phyloP scores from a whole-genome alignment of 495 filamentous ascomycete species.

The Penicillium bovifimosum region DNA sequence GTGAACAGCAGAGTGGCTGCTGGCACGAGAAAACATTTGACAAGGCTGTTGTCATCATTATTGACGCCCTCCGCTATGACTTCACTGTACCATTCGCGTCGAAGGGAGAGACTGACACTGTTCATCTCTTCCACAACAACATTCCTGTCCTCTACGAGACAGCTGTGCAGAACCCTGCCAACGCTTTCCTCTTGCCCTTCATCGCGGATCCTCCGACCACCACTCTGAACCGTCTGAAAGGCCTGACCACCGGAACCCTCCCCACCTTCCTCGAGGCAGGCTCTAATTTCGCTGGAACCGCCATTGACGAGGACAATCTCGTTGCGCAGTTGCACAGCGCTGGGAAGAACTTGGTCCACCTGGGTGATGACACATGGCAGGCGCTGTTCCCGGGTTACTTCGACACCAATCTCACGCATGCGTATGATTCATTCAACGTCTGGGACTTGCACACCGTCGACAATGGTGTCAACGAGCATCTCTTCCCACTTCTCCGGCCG shows the following conservation, averaged over 20 bases:
- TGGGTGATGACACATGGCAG: constrained; percentile 97
- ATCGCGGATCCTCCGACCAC: constrained; percentile 95
- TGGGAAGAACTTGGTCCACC: constrained; percentile 81
- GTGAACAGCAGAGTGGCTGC: constrained; percentile 60
- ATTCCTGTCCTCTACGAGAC: constrained; percentile 81
- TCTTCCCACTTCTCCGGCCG: constrained; percentile 72
- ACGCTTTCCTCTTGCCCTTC: constrained; percentile 88
- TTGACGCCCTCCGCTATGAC: constrained; percentile 94
- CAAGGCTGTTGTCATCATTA: constrained; percentile 83
- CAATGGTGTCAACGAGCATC: constrained; percentile 88
- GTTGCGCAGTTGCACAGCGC: constrained; percentile 73
- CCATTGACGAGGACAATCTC: constrained; percentile 97
- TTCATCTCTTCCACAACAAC: constrained; percentile 77
- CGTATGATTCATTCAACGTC: constrained; percentile 96
- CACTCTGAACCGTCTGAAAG: constrained; percentile 88
- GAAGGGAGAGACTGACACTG: constrained; percentile 39
- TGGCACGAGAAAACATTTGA: constrained; percentile 94
- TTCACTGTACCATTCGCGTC: constrained; percentile 80
- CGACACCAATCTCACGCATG: constrained; percentile 70
- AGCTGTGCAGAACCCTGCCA: constrained; percentile 61
- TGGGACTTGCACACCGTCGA: constrained; percentile 98
- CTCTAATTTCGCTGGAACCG: constrained; percentile 90
- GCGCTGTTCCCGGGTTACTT: constrained; percentile 89
- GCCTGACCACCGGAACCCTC: constrained; percentile 88
- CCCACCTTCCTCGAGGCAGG: constrained; percentile 92